Base-by-base conservation (phyloP, 768 basidiomycete species). In the Lentinula edodes region DNA sequence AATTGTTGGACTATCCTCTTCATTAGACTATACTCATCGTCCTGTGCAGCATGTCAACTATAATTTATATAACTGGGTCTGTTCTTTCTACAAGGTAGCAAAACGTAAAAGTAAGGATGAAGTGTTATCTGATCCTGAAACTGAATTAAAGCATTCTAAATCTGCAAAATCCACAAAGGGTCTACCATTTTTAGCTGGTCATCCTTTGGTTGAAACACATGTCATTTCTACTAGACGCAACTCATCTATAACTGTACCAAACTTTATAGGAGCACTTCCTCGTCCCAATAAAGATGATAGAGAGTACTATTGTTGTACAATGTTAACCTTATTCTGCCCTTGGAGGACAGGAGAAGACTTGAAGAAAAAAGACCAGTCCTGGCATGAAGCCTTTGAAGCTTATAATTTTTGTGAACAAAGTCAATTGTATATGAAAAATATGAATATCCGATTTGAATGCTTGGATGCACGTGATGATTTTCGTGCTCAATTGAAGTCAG, bases 391-490 rank as follows among this genome's bases (percentile, higher is more conserved):
- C 1, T 73, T 69, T 63, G 23, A 28, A 0, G 9, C 35, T 0
- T 56, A 70, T 51, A 45, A 34, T 0, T 73, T 74, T 51, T 60
- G 56, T n/a, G 6, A n/a, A 0, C 20, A 18, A 12, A 12, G 20
- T 23, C 13, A 13, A 52, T 32, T 8, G 8, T 52, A 52, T 32
- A 75, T 76, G 57, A 51, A 61, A 16, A 72, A 74, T 56, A 69
- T 75, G 34, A 69, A 75, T 61, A 38, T 77, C 0, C 39, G 57
- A n/a, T 74, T 76, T 65, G 74, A 77, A 56, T 76, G 75, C 55
- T 53, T 71, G 7, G 74, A 77, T 69, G 69, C 70, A 4, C 42
- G 71, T 20, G 74, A 77, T 64, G 74, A 75, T 54, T 74, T 63
- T 62, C 42, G 63, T 39, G 63, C 69, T 34, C 57, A 66, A 55